Conservation (phyloP, 2,329 filamentous ascomycete species). For the Penicillium sp. region DNA sequence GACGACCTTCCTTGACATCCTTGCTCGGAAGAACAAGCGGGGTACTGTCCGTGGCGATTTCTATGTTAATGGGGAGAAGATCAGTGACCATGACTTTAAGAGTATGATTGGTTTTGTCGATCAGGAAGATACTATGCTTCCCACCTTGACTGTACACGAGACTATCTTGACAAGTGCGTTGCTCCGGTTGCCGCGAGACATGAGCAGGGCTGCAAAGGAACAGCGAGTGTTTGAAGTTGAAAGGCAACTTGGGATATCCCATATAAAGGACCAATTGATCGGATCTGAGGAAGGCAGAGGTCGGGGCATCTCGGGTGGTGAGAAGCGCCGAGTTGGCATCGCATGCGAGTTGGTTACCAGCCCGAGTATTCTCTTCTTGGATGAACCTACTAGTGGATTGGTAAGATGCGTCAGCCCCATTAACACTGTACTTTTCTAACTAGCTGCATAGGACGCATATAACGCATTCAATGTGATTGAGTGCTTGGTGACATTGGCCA, state of each 20-base stretch:
- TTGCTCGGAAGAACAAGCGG: constrained; percentile 93
- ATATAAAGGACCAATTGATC: constrained; percentile 89
- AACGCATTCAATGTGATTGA: constrained; percentile 98
- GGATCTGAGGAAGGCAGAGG: constrained; percentile 91
- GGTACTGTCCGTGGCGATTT: constrained; percentile 71
- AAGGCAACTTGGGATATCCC: constrained; percentile 84
- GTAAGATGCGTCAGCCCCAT: too few species aligned
- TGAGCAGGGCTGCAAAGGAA: constrained; percentile 79
- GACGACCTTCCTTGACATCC: constrained; percentile 90
- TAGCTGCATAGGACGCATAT: constrained; percentile 86
- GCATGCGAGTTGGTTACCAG: constrained; percentile 96
- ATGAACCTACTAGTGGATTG: constrained; percentile 94
- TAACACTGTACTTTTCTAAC: too few species aligned
- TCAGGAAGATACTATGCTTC: constrained; percentile 93
- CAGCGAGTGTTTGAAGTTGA: constrained; percentile 87
- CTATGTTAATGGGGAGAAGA: constrained; percentile 85
- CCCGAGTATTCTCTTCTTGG: constrained; percentile 90
- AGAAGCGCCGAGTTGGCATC: constrained; percentile 92
- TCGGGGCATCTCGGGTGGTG: constrained; percentile 89
- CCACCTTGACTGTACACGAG: constrained; percentile 92
- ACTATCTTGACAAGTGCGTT: constrained; percentile 92
- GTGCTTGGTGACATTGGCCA: constrained; percentile 85
- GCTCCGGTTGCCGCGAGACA: constrained; percentile 80
- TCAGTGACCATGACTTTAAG: constrained; percentile 74
- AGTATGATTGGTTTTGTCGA: constrained; percentile 94